These are phyloP conservation scores for Citrullus colocynthis DNA, from an alignment of 306 rosid genomes.

Conservation along the genomic window DNA sequence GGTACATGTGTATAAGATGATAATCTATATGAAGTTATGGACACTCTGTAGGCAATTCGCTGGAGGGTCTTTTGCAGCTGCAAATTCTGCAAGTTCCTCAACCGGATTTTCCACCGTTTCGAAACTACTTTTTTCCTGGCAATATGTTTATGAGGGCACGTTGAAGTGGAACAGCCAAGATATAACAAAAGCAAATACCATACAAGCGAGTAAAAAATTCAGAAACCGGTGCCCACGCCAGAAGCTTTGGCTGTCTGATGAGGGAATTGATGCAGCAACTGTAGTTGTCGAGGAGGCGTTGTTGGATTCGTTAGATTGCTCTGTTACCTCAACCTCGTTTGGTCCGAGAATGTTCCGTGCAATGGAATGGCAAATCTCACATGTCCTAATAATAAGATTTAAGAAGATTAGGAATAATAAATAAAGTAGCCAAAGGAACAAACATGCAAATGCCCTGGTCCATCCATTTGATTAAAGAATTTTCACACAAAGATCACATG, in stretches of 20 bases:
- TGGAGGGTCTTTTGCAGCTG: neutral
- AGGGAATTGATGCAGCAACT: constrained; percentile 23
- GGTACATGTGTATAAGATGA: constrained; percentile 6
- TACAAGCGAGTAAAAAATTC: constrained; percentile 84
- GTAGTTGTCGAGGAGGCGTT: constrained; percentile 29
- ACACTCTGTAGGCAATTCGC: neutral
- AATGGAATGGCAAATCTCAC: constrained; percentile 78
- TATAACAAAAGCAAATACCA: constrained; percentile 88
- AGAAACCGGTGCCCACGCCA: constrained; percentile 94
- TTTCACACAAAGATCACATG: neutral
- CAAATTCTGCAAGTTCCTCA: neutral
- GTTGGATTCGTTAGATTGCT: constrained; percentile 36
- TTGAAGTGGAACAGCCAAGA: constrained; percentile 95
- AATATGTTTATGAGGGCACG: constrained; percentile 28
- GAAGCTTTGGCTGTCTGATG: constrained; percentile 56
- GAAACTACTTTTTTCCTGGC: neutral
- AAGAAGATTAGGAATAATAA: constrained; percentile 8
- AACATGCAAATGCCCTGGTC: neutral
- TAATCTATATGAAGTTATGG: constrained; percentile 1
- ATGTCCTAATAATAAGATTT: constrained; percentile 42
- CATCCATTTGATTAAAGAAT: neutral
- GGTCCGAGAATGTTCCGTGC: constrained; percentile 59
- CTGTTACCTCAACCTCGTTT: constrained; percentile 44
- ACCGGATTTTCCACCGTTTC: neutral
- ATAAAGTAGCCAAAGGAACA: neutral